A percentile compares a stretch with the other conserved stretches of the same genome.
phyloP scores from a whole-genome alignment of 148 eudicot species.

The Agrostemma githago region DNA sequence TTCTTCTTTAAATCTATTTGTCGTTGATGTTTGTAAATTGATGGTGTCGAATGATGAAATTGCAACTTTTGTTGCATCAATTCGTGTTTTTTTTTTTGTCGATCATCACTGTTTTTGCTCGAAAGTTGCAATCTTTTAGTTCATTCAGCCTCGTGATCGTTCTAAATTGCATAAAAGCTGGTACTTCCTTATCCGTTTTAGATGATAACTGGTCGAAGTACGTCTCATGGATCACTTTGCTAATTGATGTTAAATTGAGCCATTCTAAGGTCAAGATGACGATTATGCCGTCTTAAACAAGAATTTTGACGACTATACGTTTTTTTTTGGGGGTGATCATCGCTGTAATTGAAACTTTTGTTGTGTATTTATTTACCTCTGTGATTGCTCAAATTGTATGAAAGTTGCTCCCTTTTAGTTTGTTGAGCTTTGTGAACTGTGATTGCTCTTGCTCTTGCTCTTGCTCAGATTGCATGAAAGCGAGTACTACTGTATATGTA shows the following conservation, averaged over 20 bases:
- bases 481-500: background rate
- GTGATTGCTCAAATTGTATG: background rate
- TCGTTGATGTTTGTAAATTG: background rate
- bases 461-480: background rate
- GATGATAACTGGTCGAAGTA: no score
- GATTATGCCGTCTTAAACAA: no score
- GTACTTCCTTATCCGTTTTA: background rate
- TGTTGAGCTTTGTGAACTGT: background rate
- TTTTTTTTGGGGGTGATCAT: no score
- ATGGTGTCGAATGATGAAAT: background rate
- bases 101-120: background rate
- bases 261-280: no score
- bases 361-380: background rate
- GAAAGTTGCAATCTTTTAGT: background rate
- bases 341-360: no score
- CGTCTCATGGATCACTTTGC: no score
- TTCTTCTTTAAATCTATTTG: background rate
- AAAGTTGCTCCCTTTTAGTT: background rate
- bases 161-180: background rate
- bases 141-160: background rate
- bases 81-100: background rate
- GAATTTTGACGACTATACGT: no score
- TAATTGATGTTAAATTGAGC: no score
- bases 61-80: background rate
- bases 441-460: no score